phyloP scores from a whole-genome alignment of 345 rosid genomes.

The Theobroma cacao region DNA sequence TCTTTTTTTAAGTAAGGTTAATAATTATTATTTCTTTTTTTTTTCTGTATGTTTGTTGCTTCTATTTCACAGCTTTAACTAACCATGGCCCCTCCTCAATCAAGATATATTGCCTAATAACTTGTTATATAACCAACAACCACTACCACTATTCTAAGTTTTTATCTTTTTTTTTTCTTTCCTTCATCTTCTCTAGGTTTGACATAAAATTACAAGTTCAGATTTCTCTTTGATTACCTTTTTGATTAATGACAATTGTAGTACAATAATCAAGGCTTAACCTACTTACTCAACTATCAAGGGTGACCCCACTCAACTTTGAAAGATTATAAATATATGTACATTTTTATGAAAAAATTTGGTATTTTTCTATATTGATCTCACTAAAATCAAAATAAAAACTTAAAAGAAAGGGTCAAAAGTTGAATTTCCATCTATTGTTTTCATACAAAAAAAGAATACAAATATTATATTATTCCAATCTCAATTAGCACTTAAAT shows the following conservation, averaged over 20 bases:
- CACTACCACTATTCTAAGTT: not conserved
- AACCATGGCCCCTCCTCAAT: slow-evolving; percentile 52
- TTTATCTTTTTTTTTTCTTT: not conserved
- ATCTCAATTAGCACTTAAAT: no score
- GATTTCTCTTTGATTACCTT: not conserved
- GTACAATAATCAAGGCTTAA: not conserved
- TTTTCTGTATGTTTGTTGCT: slow-evolving; percentile 39
- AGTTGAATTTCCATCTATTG: no score
- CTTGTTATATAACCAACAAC: slow-evolving; percentile 44
- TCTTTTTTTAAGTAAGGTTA: slow-evolving; percentile 16
- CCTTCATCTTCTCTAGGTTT: not conserved
- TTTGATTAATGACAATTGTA: not conserved
- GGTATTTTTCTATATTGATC: no score
- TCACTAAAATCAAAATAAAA: no score
- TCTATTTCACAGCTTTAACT: slow-evolving; percentile 64
- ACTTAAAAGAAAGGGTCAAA: no score
- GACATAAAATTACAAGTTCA: not conserved
- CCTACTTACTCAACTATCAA: no score
- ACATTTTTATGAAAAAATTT: no score
- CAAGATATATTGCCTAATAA: slow-evolving; percentile 32
- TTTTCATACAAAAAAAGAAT: no score
- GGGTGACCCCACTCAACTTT: no score
- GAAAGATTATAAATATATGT: no score
- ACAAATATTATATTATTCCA: no score
- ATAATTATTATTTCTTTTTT: not conserved